A percentile compares a stretch with the other conserved stretches of the same genome.
phyloP scores from a whole-genome alignment of 331 rosid genomes.

The Pyracantha coccinea region DNA sequence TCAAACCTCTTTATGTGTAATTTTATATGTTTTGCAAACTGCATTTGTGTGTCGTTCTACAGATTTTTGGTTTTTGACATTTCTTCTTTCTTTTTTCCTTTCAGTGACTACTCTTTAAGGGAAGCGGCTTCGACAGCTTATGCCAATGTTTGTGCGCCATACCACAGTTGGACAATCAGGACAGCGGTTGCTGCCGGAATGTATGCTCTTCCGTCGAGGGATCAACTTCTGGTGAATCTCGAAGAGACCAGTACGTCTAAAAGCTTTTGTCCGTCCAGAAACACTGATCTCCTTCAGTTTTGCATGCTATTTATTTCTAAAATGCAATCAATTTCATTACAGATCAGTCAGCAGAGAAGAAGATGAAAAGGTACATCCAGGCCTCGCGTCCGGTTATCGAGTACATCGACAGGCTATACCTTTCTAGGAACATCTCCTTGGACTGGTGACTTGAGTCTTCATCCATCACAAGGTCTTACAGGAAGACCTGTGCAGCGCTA shows the following conservation, averaged over 20 bases:
- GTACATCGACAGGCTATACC: slow-evolving; percentile 70
- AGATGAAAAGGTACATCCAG: slow-evolving; percentile 70
- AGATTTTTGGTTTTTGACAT: neutral
- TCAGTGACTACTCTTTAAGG: slow-evolving; percentile 51
- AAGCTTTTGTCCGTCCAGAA: neutral
- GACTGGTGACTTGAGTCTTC: slow-evolving; percentile 60
- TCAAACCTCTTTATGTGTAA: neutral
- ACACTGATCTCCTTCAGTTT: neutral
- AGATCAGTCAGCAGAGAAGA: slow-evolving; percentile 78
- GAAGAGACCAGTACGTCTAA: slow-evolving; percentile 59
- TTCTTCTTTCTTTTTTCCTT: neutral
- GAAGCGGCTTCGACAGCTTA: slow-evolving; percentile 83
- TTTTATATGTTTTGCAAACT: neutral
- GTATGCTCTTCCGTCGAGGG: slow-evolving; percentile 90
- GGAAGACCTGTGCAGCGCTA: neutral
- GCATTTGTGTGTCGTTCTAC: neutral
- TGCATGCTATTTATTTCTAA: neutral
- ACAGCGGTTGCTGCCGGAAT: slow-evolving; percentile 94
- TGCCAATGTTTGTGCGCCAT: slow-evolving; percentile 79
- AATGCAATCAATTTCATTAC: slow-evolving; percentile 16
- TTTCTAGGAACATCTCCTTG: slow-evolving; percentile 58
- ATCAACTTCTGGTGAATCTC: slow-evolving; percentile 71
- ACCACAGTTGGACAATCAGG: slow-evolving; percentile 79
- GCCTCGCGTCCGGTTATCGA: slow-evolving; percentile 61
- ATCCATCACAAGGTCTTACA: neutral